Conservation (phyloP, 73 alveolate species). For the Stentor roeselii region DNA sequence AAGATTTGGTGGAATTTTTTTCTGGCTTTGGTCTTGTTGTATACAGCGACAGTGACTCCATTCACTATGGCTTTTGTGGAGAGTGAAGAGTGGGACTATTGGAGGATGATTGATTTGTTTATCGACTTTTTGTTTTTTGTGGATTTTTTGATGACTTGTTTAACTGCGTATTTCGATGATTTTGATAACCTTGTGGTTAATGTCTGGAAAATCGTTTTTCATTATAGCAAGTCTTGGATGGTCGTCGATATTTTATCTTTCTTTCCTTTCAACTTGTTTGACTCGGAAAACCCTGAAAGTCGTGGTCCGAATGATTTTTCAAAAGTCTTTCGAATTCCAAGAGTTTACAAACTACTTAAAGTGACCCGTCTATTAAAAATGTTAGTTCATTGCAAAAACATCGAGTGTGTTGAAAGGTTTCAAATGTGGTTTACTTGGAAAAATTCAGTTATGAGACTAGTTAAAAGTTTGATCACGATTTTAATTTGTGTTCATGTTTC, state of each 20-base stretch:
- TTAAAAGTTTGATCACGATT: slow-evolving; percentile 35
- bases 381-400: too few relatives aligned
- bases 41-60: not conserved
- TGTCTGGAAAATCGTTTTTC: too few relatives aligned
- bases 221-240: not conserved
- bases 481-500: slow-evolving; percentile 54
- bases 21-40: not conserved
- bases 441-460: too few relatives aligned
- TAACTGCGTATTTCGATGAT: not conserved
- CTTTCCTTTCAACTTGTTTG: not conserved
- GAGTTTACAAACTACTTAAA: too few relatives aligned
- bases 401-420: too few relatives aligned
- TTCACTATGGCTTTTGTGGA: not conserved
- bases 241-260: not conserved
- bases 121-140: not conserved
- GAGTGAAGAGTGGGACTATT: not conserved
- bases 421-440: too few relatives aligned
- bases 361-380: too few relatives aligned
- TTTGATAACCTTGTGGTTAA: not conserved
- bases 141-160: not conserved
- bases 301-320: too few relatives aligned
- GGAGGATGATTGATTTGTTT: not conserved
- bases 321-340: too few relatives aligned
- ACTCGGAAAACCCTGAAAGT: not conserved
- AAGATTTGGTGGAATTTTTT: not conserved